Evolutionary conservation across 345 rosid genomes (phyloP), one percentile per base, ranked within the genome.

Genomic region (Nephelium lappaceum): DNA sequence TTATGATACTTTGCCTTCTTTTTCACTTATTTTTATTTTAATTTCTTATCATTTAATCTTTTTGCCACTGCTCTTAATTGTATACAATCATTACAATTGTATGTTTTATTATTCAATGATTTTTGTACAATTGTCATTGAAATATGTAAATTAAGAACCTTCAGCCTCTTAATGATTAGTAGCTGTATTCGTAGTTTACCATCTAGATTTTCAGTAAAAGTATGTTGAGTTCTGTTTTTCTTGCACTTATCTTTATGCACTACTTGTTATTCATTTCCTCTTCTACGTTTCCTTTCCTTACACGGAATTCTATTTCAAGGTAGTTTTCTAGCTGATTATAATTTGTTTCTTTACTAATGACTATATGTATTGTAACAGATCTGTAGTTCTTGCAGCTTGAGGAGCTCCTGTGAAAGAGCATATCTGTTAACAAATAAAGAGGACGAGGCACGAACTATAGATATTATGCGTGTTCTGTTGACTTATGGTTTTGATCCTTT

Each of bases 341-440:
- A 60, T 55, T 53, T 68, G 73, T 76, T 74, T 78, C 51, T 83
- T 76, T 42, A 70, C 36, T 77, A 63, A 66, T 83, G 72, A 77
- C 65, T 42, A 38, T 71, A 70, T 75, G 45, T 81, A 72, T 21
- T 80, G 71, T 82, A 82, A 79, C 92, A 96, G 99, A 94, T 96
- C 77, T 96, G 98, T 84, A 94, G 99, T 83, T 89, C 90, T 79
- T 96, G 99, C 87, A 90, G 91, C 81, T 86, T 96, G 85, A 94
- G 99, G 83, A 93, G 83, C 82, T 85, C 97, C 43, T 96, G 99
- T 77, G 97, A 91, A 60, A 90, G 84, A 82, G 99, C 92, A 18
- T 96, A 87, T 87, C 91, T 96, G 62, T 38, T 91, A 69, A 89
- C 98, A 39, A 93, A 94, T 77, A 96, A 92, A 83, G 98, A 96